Conservation (phyloP, 1,284 basidiomycete genomes). For the Albatrellus sp. region DNA sequence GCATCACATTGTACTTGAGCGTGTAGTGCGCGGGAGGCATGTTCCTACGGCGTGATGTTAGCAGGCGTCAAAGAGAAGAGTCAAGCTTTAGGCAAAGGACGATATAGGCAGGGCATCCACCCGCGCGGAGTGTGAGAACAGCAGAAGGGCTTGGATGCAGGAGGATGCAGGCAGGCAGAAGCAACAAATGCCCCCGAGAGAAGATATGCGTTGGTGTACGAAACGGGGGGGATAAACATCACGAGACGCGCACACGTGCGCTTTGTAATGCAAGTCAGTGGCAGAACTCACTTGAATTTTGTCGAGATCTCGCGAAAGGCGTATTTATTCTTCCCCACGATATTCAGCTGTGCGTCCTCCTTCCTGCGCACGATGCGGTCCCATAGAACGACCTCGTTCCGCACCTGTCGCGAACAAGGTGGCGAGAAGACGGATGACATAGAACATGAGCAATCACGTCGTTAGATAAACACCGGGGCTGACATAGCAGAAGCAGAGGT, state of each 20-base stretch:
- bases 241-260: conserved; percentile 11
- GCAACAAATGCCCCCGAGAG: not conserved
- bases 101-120: not conserved
- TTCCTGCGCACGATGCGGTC: conserved; percentile 76
- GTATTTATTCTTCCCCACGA: conserved; percentile 73
- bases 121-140: not conserved
- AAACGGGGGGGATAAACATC: conserved; percentile 4
- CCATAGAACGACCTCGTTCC: conserved; percentile 84
- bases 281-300: conserved; percentile 57
- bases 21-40: conserved; percentile 56
- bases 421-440: conserved; percentile 2
- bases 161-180: not conserved
- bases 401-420: conserved; percentile 31
- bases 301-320: conserved; percentile 66
- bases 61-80: conserved; percentile 5
- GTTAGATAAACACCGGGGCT: not conserved
- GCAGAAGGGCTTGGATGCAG: not conserved
- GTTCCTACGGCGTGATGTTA: conserved; percentile 30
- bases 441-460: conserved; percentile 1
- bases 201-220: not conserved
- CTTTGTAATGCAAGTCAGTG: not conserved
- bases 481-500: not conserved
- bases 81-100: conserved; percentile 4
- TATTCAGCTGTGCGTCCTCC: conserved; percentile 59
- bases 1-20: conserved; percentile 86